phyloP scores from a whole-genome alignment of 441 rosid genomes.

The Euphorbia celastroides region DNA sequence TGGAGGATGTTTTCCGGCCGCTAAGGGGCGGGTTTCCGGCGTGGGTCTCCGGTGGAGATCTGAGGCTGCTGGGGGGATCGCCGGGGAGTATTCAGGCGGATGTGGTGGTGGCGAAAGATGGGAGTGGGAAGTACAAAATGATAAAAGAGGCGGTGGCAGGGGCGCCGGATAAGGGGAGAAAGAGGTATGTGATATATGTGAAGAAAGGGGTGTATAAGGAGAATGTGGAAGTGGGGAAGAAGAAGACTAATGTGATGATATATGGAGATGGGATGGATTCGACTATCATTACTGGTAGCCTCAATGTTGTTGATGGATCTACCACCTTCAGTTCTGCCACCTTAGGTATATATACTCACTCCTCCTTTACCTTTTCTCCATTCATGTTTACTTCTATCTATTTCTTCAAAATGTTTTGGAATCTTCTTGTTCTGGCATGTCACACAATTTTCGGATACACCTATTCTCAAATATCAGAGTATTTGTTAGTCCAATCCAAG shows the following conservation, averaged over 20 bases:
- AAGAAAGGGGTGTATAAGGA: slow-evolving; percentile 61
- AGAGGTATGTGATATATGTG: slow-evolving; percentile 49
- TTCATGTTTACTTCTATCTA: no score
- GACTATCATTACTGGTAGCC: slow-evolving; percentile 63
- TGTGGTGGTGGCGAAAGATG: slow-evolving; percentile 62
- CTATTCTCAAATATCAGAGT: no score
- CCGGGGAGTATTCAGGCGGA: slow-evolving; percentile 32
- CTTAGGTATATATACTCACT: slow-evolving; percentile 41
- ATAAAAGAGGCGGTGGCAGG: slow-evolving; percentile 64
- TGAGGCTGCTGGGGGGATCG: not conserved
- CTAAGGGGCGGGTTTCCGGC: not conserved
- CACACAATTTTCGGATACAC: no score
- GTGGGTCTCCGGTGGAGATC: slow-evolving; percentile 10
- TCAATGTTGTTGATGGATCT: slow-evolving; percentile 47
- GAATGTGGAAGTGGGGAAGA: slow-evolving; percentile 58
- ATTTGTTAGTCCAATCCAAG: no score
- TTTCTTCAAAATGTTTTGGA: no score
- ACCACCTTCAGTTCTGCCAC: slow-evolving; percentile 66
- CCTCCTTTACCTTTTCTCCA: not conserved
- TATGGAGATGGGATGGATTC: slow-evolving; percentile 70
- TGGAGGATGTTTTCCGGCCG: not conserved
- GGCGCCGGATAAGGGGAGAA: slow-evolving; percentile 37
- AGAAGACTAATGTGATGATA: slow-evolving; percentile 63
- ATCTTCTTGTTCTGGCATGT: no score
- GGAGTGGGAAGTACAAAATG: slow-evolving; percentile 36